A percentile compares a stretch with the other conserved stretches of the same genome.
Conservation (phyloP, 345 rosid genomes). For the Acer negundo region DNA sequence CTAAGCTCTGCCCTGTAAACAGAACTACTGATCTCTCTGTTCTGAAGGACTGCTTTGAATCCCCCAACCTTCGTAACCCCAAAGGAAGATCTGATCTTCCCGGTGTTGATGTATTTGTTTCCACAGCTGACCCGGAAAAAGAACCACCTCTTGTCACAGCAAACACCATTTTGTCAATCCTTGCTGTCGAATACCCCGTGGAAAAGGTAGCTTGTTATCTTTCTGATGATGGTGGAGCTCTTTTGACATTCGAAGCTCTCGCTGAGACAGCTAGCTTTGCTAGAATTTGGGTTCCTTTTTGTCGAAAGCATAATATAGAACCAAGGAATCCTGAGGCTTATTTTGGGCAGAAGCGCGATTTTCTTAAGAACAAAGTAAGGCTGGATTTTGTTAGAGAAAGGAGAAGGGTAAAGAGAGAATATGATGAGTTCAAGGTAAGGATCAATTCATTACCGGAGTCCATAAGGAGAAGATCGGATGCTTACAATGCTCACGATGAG, state of each 20-base stretch:
- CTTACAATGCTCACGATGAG: constrained; percentile 78
- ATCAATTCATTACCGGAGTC: constrained; percentile 71
- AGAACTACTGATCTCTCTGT: constrained; percentile 68
- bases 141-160: constrained; percentile 85
- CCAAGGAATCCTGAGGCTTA: constrained; percentile 82
- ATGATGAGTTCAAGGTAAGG: constrained; percentile 84
- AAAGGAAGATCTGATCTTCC: constrained; percentile 83
- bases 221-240: constrained; percentile 78
- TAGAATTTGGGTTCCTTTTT: constrained; percentile 77
- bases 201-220: constrained; percentile 79
- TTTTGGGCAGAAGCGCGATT: constrained; percentile 71
- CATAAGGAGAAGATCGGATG: constrained; percentile 74
- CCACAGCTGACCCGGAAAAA: constrained; percentile 82
- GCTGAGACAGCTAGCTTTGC: constrained; percentile 84
- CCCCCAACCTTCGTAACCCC: constrained; percentile 73
- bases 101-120: constrained; percentile 74
- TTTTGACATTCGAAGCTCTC: constrained; percentile 72
- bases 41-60: constrained; percentile 63
- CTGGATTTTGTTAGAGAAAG: constrained; percentile 76
- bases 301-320: constrained; percentile 68
- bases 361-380: constrained; percentile 74
- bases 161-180: constrained; percentile 72
- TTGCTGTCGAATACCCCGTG: constrained; percentile 78
- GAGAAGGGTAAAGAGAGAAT: constrained; percentile 81
- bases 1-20: constrained; percentile 80